phyloP scores from a whole-genome alignment of 2,329 filamentous ascomycete genomes.

The Westerdykella ornata region DNA sequence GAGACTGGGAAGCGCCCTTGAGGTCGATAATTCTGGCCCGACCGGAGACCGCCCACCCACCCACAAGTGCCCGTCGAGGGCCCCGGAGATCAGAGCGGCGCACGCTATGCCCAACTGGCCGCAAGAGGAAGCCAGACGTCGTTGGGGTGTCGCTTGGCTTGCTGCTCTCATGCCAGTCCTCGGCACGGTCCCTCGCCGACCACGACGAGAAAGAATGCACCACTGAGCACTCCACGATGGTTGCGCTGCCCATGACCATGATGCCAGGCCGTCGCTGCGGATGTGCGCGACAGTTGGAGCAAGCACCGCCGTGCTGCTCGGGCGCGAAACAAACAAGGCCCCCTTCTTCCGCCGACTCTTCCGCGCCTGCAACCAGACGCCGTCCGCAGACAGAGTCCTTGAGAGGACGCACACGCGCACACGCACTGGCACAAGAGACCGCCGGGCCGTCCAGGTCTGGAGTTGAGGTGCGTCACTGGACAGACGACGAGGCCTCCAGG shows the following conservation, averaged over 20 bases:
- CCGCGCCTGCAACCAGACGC: slow-evolving; percentile 28
- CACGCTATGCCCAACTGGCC: slow-evolving; percentile 9
- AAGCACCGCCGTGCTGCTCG: slow-evolving; percentile 7
- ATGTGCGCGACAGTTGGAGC: background rate
- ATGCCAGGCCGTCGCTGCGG: slow-evolving; percentile 1
- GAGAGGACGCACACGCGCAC: slow-evolving; percentile 8
- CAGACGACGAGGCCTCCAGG: no score
- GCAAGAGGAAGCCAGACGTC: background rate
- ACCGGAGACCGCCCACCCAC: no score
- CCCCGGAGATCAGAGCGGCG: background rate
- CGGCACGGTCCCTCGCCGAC: no score
- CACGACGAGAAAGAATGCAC: background rate
- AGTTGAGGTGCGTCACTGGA: no score
- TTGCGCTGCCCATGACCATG: background rate
- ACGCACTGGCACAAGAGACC: slow-evolving; percentile 21
- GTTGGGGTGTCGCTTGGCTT: slow-evolving; percentile 13
- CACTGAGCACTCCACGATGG: slow-evolving; percentile 1
- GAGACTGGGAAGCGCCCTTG: background rate
- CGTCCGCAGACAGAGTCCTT: slow-evolving; percentile 21
- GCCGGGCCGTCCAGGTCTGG: background rate
- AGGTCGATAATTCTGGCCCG: background rate
- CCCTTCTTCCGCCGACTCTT: slow-evolving; percentile 16
- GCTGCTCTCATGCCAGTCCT: no score
- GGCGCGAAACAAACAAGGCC: slow-evolving; percentile 25
- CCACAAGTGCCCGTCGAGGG: no score